Evolutionary conservation across 2,329 filamentous ascomycete species (phyloP), one percentile per base, ranked within the genome.

Genomic region (Clonostachys solani): DNA sequence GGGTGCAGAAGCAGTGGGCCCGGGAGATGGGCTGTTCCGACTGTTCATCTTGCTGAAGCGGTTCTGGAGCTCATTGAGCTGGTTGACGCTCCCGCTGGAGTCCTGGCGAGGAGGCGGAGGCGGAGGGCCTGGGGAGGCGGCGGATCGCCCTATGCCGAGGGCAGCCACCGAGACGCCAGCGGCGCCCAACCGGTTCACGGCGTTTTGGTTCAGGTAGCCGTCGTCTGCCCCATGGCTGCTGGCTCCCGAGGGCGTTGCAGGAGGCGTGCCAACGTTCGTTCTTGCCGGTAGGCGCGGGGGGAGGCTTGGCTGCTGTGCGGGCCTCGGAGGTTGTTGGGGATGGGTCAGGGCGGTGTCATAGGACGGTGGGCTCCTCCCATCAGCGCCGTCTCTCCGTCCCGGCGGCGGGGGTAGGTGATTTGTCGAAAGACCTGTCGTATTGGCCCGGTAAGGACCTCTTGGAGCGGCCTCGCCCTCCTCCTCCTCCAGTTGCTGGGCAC

Each of bases 111-210:
- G 55, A 29, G 61, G 60, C 44, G 57, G 52, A 29, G 56, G 51
- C 43, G 56, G 44, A 6, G 50, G 59, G 45, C 59, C 53, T 49
- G 60, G 55, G 37, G 60, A 54, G 40, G 54, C 49, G 52, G 60
- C 43, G 59, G 62, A 48, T 52, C 60, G 55, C 47, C 82, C 84
- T 50, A 95, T 95, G 6, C 87, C 87, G 5, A 96, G 72, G 0
- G 79, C 86, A 1, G 90, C 86, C 0, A 96, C 89, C 0, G 84
- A 87, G 6, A 96, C 75, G 1, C 91, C 91, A 1, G 88, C 84
- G 36, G 82, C 78, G 12, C 84, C 81, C 9, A 96, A 74, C 40
- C 89, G 78, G 49, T 70, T 75, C 47, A 86, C 62, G 6, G 89
- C 84, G 6, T 74, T 79, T 56, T 75, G 70, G 55, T 80, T 80